phyloP scores from a whole-genome alignment of 2,329 filamentous ascomycete species.

The Exophiala spinifera region DNA sequence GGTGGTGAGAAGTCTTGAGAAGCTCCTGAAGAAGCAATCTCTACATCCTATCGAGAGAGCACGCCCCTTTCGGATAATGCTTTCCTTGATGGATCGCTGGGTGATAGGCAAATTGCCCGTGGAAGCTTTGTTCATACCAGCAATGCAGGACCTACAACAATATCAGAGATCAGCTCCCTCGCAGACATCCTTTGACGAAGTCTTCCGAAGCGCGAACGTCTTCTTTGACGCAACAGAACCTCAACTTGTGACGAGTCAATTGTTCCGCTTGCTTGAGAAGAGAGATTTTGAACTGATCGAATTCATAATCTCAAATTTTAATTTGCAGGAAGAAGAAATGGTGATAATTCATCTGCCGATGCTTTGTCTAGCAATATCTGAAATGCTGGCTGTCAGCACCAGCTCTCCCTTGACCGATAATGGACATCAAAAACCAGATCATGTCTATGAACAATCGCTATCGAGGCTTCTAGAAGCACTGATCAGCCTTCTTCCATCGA shows the following conservation, averaged over 20 bases:
- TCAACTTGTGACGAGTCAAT: slow-evolving; percentile 83
- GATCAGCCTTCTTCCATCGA: slow-evolving; percentile 30
- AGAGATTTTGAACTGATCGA: slow-evolving; percentile 67
- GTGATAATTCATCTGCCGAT: slow-evolving; percentile 26
- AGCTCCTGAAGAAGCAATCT: slow-evolving; percentile 65
- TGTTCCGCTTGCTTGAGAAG: slow-evolving; percentile 55
- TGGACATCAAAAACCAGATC: slow-evolving; percentile 24
- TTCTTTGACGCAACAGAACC: slow-evolving; percentile 98
- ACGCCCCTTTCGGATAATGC: slow-evolving; percentile 82
- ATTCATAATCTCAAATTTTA: slow-evolving; percentile 86
- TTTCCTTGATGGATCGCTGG: slow-evolving; percentile 97
- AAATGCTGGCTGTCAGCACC: slow-evolving; percentile 17
- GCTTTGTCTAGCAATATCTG: slow-evolving; percentile 24
- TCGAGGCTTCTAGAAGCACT: slow-evolving; percentile 30
- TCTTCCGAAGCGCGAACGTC: slow-evolving; percentile 85
- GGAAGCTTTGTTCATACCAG: slow-evolving; percentile 81
- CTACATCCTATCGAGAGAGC: slow-evolving; percentile 65
- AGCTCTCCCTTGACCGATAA: slow-evolving; percentile 1
- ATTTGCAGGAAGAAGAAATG: slow-evolving; percentile 94
- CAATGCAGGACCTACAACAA: slow-evolving; percentile 72
- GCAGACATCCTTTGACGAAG: slow-evolving; percentile 76
- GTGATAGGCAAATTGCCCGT: slow-evolving; percentile 91
- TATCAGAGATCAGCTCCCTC: slow-evolving; percentile 65
- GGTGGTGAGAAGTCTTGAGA: slow-evolving; percentile 69
- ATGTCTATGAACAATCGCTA: slow-evolving; percentile 49